Base-by-base conservation (phyloP, 129 eudicot species). In the Helianthus annuus region DNA sequence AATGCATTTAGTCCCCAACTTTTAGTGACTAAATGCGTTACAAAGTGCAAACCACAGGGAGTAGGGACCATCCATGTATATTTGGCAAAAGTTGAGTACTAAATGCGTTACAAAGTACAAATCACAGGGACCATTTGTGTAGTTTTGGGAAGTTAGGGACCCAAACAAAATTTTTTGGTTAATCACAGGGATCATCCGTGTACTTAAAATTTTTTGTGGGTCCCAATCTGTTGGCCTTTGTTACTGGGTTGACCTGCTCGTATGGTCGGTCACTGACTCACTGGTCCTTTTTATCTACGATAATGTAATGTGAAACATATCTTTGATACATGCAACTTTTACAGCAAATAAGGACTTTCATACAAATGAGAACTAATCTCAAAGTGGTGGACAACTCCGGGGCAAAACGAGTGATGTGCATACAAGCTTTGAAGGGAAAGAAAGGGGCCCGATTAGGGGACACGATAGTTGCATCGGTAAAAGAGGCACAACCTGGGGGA, bases 341-440 rank as follows among this genome's bases (percentile, higher is more conserved):
- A 22, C 96, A 89, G 98, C 98, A 92, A 83, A 73, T 62, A 34
- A 83, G 98, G 74, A 89, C 89, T 48, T 93, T 89, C 84, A 89
- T 89, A 75, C 96, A 93, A 62, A 93, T 93, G 98, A 78, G 97
- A 73, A 78, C 97, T 68, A 93, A 82, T 42, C 87, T 93, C 12
- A 89, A 83, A 72, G 98, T 93, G 73, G 98, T 84, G 4, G 97
- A 93, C 70, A 93, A 87, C 66, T 93, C 98, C 0, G 98, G 98
- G 51, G 98, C 98, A 57, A 89, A 87, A 62, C 85, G 74, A 58
- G 95, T 89, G n/a, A 85, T 73, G 92, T 93, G 98, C 82, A 89
- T 93, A 70, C 96, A 93, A 78, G 88, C 90, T 48, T 64, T 84
- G 62, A 87, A 79, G 66, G 83, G 96, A 49, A 82, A 76, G 67